phyloP scores from a whole-genome alignment of 495 filamentous ascomycete species.

The Daldinia vernicosa region DNA sequence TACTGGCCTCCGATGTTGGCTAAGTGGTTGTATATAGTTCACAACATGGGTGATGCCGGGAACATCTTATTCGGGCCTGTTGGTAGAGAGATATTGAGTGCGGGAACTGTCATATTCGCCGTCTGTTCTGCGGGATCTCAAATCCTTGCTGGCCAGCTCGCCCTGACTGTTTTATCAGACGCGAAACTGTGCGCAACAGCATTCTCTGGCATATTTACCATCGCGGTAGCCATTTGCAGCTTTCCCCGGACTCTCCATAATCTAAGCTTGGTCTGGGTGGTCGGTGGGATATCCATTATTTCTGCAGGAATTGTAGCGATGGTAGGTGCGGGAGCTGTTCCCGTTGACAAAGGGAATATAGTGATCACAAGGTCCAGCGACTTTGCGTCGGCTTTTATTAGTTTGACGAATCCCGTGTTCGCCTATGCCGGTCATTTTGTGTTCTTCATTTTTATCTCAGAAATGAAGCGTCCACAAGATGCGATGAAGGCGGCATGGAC shows the following conservation, averaged over 20 bases:
- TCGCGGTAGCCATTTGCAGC: conserved; percentile 62
- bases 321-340: conserved; percentile 55
- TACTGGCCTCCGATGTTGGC: not conserved
- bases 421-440: conserved; percentile 71
- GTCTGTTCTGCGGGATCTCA: conserved; percentile 76
- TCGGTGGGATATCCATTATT: conserved; percentile 62
- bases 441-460: conserved; percentile 74
- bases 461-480: conserved; percentile 67
- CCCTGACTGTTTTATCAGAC: conserved; percentile 67
- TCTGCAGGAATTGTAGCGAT: conserved; percentile 69
- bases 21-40: conserved; percentile 56
- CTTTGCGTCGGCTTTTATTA: conserved; percentile 56
- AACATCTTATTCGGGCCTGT: conserved; percentile 64
- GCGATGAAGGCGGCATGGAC: conserved; percentile 61
- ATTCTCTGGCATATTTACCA: conserved; percentile 64
- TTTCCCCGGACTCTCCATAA: conserved; percentile 69
- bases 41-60: conserved; percentile 71
- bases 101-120: conserved; percentile 67
- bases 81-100: conserved; percentile 67
- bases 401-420: conserved; percentile 71
- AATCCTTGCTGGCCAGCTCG: conserved; percentile 70
- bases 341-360: conserved; percentile 34
- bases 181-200: conserved; percentile 68
- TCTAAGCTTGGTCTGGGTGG: conserved; percentile 66
- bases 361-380: conserved; percentile 41